A percentile compares a stretch with the other conserved stretches of the same genome.
Evolutionary conservation across 169 alveolate genomes (phyloP).

Genomic region (Cryptosporidium parvum): DNA sequence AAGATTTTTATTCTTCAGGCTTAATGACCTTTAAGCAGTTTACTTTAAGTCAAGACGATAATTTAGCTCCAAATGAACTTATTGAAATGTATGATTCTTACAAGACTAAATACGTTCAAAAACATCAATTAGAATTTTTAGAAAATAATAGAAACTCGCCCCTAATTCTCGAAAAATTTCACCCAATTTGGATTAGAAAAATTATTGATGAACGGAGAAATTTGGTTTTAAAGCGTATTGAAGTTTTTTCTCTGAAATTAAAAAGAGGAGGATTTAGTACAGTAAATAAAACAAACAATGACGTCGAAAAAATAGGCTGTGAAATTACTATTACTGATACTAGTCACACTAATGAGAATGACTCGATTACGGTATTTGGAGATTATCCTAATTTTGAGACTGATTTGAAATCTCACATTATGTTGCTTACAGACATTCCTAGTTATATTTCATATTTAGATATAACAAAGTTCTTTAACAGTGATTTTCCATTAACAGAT

Average conservation of each 20-base stretch:
- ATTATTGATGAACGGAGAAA: constrained; percentile 26
- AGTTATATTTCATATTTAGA: constrained; percentile 45
- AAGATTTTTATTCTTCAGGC: background rate
- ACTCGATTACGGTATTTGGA: constrained; percentile 6
- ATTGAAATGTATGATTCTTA: constrained; percentile 65
- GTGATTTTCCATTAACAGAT: constrained; percentile 40
- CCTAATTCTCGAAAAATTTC: constrained; percentile 54
- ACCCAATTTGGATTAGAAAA: constrained; percentile 65
- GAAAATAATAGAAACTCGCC: constrained; percentile 46
- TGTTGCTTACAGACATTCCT: constrained; percentile 52
- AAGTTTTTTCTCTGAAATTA: constrained; percentile 25
- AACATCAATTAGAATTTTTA: constrained; percentile 30
- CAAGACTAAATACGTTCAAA: constrained; percentile 47
- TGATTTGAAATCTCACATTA: constrained; percentile 18
- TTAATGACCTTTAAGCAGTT: constrained; percentile 68
- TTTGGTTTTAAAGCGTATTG: constrained; percentile 17
- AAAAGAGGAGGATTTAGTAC: constrained; percentile 22
- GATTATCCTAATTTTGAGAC: constrained; percentile 15
- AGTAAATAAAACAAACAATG: constrained; percentile 2
- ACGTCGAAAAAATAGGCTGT: background rate
- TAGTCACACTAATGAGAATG: background rate
- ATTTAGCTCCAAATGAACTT: constrained; percentile 59
- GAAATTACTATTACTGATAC: background rate
- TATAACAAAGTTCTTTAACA: constrained; percentile 21
- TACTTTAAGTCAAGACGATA: constrained; percentile 45